Base-by-base conservation (phyloP, 768 basidiomycete species). In the Pleurotus ostreatus region DNA sequence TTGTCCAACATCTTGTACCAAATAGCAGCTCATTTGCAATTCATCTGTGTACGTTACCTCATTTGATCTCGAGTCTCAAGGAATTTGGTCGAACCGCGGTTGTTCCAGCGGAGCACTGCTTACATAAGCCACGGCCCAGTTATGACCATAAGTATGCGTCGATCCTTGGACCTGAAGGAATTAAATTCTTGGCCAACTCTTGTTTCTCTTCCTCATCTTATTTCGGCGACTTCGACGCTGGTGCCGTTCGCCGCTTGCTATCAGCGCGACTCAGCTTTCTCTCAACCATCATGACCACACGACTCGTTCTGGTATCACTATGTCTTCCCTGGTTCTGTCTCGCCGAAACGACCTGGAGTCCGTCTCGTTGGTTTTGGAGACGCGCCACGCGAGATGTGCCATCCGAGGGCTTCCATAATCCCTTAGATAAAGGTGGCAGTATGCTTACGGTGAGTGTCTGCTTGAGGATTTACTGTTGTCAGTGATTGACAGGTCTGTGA, bases 401-500 rank as follows among this genome's bases (percentile, higher is more conserved):
- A 3, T 58, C 75, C 5, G 64, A 68, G 41, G 90, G 89, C 2
- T 94, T 78, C 66, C 85, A 79, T 60, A 73, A 80, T 58, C 88
- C 89, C 1, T 55, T 65, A 6, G 62, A 69, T 8, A 71, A 65
- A 38, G 88, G 88, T 4, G 92, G 92, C 0, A 78, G 75, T 57
- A 81, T 87, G 81, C 70, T 92, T 2, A 88, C 88, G 16, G 91
- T 92, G 61, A 56, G 88, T 73, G 12, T 2, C 22, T 22, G 16
- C 49, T 34, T 34, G 49, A 45, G 55, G 55, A 16, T 20, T n/a
- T 40, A 26, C 22, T 13, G 30, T 12, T 4, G 30, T 3, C 30
- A 34, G 30, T 11, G 30, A 34, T 34, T 34, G 30, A 34, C 30
- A 4, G 9, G 30, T 9, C 30, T 34, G 8, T 30, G 30, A 11